Conservation (phyloP, 768 basidiomycete genomes). For the Tulasnella sp. region DNA sequence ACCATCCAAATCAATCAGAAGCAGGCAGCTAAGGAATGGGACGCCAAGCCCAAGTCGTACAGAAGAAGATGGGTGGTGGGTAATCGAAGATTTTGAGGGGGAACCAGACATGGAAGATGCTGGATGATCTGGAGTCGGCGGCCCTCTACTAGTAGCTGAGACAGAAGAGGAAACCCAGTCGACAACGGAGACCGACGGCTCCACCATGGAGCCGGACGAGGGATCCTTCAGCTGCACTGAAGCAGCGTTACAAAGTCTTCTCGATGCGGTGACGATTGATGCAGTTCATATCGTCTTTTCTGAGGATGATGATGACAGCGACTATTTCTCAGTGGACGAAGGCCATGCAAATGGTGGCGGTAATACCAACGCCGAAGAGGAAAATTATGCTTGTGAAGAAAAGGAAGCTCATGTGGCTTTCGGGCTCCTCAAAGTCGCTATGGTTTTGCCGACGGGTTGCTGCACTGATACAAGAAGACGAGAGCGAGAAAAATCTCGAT, state of each 20-base stretch:
- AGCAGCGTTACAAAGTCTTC: background rate
- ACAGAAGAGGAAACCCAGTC: background rate
- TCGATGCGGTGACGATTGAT: background rate
- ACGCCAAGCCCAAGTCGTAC: conserved; percentile 19
- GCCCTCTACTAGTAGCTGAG: background rate
- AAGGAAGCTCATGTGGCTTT: conserved; percentile 5
- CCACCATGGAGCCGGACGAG: background rate
- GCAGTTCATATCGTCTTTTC: background rate
- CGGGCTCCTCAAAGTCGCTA: conserved; percentile 35
- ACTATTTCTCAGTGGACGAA: conserved; percentile 30
- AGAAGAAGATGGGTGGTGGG: conserved; percentile 6
- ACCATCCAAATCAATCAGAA: background rate
- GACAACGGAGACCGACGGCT: background rate
- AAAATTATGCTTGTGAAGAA: conserved; percentile 18
- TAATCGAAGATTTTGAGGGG: background rate
- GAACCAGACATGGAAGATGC: background rate
- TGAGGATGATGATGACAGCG: conserved; percentile 31
- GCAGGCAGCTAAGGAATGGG: conserved; percentile 13
- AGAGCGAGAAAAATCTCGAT: no score
- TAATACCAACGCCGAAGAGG: conserved; percentile 28
- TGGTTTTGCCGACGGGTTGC: conserved; percentile 57
- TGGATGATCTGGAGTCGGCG: background rate
- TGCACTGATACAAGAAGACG: no score
- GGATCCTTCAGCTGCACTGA: background rate
- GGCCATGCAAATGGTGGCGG: conserved; percentile 34